A percentile compares a stretch with the other conserved stretches of the same genome.
Evolutionary conservation across 176 grass and related monocot genomes (phyloP).

Genomic region (Otatea glauca): DNA sequence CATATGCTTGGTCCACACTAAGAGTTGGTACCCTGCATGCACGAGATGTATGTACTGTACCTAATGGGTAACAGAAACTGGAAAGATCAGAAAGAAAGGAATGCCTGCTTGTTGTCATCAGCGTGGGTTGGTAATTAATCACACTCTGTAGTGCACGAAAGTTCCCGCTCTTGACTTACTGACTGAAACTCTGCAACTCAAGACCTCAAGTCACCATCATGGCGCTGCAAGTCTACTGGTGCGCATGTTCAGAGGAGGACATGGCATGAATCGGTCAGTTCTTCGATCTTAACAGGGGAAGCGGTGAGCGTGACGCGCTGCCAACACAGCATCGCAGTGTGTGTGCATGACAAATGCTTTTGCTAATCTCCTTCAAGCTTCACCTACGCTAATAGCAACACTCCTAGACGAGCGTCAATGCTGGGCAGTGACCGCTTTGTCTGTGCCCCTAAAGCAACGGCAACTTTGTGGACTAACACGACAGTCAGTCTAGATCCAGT

Average conservation of each 20-base stretch:
- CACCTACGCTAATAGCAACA: not conserved
- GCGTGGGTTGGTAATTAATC: not conserved
- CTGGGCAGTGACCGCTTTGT: conserved; percentile 6
- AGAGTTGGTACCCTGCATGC: not conserved
- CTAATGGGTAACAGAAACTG: not conserved
- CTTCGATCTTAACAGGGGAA: not conserved
- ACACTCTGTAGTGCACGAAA: not conserved
- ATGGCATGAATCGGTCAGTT: not conserved
- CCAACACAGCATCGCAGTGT: not conserved
- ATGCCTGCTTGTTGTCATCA: not conserved
- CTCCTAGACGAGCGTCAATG: not conserved
- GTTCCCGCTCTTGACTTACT: not conserved
- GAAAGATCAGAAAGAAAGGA: not conserved
- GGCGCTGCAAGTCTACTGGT: not conserved
- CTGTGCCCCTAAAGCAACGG: not conserved
- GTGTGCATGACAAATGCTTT: not conserved
- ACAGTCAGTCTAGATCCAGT: not conserved
- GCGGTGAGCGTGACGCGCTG: not conserved
- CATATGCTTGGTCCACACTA: not conserved
- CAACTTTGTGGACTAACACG: conserved; percentile 26
- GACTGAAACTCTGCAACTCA: not conserved
- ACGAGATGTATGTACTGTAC: not conserved
- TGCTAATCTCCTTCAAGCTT: not conserved
- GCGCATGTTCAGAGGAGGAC: not conserved
- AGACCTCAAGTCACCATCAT: not conserved